These are phyloP conservation scores for Eucalyptus dawsonii DNA, from an alignment of 345 rosid species.

Conservation along the genomic window DNA sequence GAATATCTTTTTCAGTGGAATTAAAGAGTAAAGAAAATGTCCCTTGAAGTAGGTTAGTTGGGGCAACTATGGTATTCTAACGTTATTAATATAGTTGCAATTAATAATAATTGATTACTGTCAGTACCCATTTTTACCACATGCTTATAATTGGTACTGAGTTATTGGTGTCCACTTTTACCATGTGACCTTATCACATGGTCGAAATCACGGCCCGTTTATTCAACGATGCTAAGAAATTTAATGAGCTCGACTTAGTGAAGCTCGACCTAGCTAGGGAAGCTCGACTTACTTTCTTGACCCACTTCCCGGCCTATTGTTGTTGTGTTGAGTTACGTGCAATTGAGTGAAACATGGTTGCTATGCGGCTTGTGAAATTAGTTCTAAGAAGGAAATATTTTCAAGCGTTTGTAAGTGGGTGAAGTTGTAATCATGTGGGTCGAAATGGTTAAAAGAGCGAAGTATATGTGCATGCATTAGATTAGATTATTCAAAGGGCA, in stretches of 20 bases:
- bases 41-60: neutral
- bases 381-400: neutral
- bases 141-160: no score
- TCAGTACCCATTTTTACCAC: neutral
- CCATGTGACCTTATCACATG: neutral
- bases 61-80: neutral
- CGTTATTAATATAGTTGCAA: neutral
- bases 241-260: neutral
- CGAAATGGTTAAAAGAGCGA: neutral
- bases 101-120: no score
- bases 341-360: neutral
- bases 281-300: neutral
- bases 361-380: neutral
- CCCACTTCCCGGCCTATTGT: neutral
- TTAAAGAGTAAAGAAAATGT: no score
- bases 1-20: no score
- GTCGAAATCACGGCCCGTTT: neutral
- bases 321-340: neutral
- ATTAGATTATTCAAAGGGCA: neutral
- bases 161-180: no score
- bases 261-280: neutral
- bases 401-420: neutral
- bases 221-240: neutral
- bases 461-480: neutral
- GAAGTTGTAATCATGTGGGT: neutral